Percentiles rank a stretch among this genome's conserved stretches.
phyloP scores from a whole-genome alignment of 495 filamentous ascomycete species.

The Aspergillus nidulans region DNA sequence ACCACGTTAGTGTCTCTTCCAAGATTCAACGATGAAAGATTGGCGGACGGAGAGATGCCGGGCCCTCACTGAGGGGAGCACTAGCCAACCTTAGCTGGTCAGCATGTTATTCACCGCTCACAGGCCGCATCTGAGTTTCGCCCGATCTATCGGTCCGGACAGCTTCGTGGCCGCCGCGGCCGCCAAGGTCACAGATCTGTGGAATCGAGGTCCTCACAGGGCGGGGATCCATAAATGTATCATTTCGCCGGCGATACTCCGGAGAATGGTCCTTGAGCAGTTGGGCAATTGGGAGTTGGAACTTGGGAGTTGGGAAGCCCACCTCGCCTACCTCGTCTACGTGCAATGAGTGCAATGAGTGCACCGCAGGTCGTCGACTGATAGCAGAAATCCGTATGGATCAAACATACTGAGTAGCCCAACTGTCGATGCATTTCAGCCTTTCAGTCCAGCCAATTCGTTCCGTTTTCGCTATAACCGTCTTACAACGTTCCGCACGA shows the following conservation, averaged over 20 bases:
- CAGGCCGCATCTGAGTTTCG: slow-evolving; percentile 12
- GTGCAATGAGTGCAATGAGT: no score
- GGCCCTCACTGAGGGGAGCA: not conserved
- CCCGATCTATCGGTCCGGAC: slow-evolving; percentile 8
- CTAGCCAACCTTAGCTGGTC: slow-evolving; percentile 7
- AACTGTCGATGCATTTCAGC: not conserved
- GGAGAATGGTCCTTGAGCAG: no score
- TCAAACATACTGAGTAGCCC: no score
- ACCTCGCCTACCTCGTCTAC: no score
- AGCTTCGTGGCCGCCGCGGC: slow-evolving; percentile 16
- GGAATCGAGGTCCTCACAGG: not conserved
- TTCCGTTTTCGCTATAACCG: no score
- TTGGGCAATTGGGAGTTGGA: no score
- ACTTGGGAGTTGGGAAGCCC: not conserved
- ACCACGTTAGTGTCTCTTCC: slow-evolving; percentile 8
- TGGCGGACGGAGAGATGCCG: not conserved
- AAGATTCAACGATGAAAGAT: slow-evolving; percentile 15
- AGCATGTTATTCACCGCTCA: slow-evolving; percentile 13
- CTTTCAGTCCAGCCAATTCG: not conserved
- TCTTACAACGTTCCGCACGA: slow-evolving; percentile 2
- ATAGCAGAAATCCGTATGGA: no score
- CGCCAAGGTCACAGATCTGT: slow-evolving; percentile 19
- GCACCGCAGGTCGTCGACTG: no score
- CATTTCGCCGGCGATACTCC: no score
- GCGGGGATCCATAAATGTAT: not conserved